Evolutionary conservation across 108 stramenopile genomes (phyloP), one percentile per base, ranked within the genome.

Genomic region (Nitzschia sp.): DNA sequence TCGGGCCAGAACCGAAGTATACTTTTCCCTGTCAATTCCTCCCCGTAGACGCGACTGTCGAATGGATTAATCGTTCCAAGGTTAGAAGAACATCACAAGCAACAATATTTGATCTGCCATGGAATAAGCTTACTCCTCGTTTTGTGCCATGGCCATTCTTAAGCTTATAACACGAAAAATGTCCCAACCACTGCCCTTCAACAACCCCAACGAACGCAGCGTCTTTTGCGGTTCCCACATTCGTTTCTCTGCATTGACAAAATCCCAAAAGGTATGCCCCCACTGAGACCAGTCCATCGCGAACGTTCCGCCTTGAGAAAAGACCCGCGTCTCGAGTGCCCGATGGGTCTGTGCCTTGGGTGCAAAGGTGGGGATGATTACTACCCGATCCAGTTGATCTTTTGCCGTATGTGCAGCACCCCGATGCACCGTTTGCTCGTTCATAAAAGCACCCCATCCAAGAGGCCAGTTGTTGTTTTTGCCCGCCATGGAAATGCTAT

Each of bases 391-490:
- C n/a, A n/a, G 65, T 32, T 62, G 72, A 57, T 78, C 46, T 1
- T 36, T 35, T 19, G 68, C 82, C 17, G 46, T 49, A 60, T 82
- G 77, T 19, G 4, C 66, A 3, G 68, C 21, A 31, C 82, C 85
- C 29, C 82, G 70, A 71, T 87, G 85, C 85, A 82, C 83, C 2
- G 73, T 74, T 63, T 83, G 80, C 53, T 87, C 82, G 72, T 82
- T 87, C 33, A 87, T 42, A 29, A 87, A 46, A 2, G 59, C 71
- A 13, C 54, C 85, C 62, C 82, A 70, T 21, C 85, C 85, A 21
- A 75, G 67, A 9, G 36, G 65, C 79, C 82, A 82, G 21, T 53
- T 77, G 54, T 34, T 71, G 47, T 24, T 24, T 1, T 15, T 21
- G 54, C 26, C 19, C 24, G 23, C 25, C 51, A 81, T n/a, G 6